Evolutionary conservation across 2,329 filamentous ascomycete species (phyloP).

Genomic region (Fusarium sp.): DNA sequence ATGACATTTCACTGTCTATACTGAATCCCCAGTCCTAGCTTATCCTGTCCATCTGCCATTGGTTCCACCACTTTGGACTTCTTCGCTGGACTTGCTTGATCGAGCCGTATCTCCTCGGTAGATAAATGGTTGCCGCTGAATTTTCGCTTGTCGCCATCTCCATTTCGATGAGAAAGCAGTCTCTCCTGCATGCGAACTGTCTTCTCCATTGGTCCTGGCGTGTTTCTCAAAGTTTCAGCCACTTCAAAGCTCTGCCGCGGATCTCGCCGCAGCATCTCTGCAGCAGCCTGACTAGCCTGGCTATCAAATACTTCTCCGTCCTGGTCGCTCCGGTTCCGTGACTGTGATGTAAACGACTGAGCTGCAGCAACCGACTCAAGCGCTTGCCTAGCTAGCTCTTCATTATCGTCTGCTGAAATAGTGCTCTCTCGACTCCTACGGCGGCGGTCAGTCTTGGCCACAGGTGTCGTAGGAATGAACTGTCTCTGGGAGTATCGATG

Average conservation of each 20-base stretch:
- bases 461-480: constrained; percentile 57
- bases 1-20: constrained; percentile 46
- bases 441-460: constrained; percentile 54
- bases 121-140: constrained; percentile 48
- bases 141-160: constrained; percentile 62
- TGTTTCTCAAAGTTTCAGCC: constrained; percentile 55
- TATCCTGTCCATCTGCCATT: constrained; percentile 49
- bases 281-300: constrained; percentile 80
- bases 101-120: constrained; percentile 47
- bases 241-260: constrained; percentile 63
- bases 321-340: constrained; percentile 42
- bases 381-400: constrained; percentile 64
- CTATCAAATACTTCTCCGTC: constrained; percentile 71
- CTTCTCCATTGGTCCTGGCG: constrained; percentile 54
- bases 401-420: constrained; percentile 75
- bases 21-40: constrained; percentile 63
- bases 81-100: constrained; percentile 59
- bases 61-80: constrained; percentile 57
- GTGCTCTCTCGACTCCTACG: constrained; percentile 85
- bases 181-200: constrained; percentile 61
- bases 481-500: constrained; percentile 54
- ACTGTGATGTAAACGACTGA: constrained; percentile 44
- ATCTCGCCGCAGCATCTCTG: constrained; percentile 75
- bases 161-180: constrained; percentile 57
- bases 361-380: constrained; percentile 62